Evolutionary conservation across 352 stramenopile genomes (phyloP).

Genomic region (Aphanomyces cochlioides): DNA sequence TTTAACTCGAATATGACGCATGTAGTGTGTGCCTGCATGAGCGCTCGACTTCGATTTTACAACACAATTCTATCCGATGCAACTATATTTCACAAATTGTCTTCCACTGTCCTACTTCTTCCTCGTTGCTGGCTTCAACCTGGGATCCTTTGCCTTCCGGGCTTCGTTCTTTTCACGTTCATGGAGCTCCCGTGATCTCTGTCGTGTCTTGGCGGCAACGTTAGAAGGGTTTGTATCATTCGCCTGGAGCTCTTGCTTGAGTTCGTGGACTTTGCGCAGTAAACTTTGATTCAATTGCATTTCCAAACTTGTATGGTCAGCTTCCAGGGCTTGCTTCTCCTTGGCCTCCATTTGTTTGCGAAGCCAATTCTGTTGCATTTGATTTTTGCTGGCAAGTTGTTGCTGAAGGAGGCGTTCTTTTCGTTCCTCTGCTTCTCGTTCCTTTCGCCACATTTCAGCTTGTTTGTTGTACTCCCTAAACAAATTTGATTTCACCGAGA

Average conservation of each 20-base stretch:
- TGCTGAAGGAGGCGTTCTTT: constrained; percentile 48
- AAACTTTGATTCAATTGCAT: constrained; percentile 69
- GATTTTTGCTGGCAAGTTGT: constrained; percentile 50
- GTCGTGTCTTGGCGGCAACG: constrained; percentile 65
- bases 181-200: constrained; percentile 65
- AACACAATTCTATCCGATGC: no score
- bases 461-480: constrained; percentile 64
- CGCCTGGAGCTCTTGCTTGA: constrained; percentile 32
- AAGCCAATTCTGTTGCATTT: constrained; percentile 59
- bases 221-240: constrained; percentile 44
- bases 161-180: constrained; percentile 1
- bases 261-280: constrained; percentile 66
- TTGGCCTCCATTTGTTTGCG: constrained; percentile 70
- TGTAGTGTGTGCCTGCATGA: not conserved
- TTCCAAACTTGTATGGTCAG: constrained; percentile 66
- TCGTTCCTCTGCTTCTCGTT: constrained; percentile 55
- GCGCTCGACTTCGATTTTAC: no score
- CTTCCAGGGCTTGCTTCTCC: constrained; percentile 49
- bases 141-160: constrained; percentile 12
- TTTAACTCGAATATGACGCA: not conserved
- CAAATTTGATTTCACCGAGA: not conserved
- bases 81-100: no score
- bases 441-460: constrained; percentile 71
- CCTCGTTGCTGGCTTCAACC: constrained; percentile 12
- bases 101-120: constrained; percentile 4